A percentile compares a stretch with the other conserved stretches of the same genome.
Evolutionary conservation across 2,329 filamentous ascomycete species (phyloP).

Genomic region (Sarocladium strictum): DNA sequence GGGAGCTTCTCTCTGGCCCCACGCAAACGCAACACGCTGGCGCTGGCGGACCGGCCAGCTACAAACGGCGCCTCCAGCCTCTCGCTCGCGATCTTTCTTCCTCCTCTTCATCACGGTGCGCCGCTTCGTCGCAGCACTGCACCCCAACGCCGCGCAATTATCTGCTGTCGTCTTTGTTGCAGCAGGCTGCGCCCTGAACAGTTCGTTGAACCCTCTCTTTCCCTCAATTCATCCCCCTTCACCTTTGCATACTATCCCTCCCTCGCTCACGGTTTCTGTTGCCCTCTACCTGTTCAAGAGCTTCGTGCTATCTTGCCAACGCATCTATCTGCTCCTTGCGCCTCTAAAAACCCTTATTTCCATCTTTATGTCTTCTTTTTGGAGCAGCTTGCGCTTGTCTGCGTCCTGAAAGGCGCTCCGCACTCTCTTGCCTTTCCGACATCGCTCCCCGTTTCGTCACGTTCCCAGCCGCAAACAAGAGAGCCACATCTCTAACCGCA

Average conservation of each 20-base stretch:
- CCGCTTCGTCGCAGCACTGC: slow-evolving; percentile 8
- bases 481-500: slow-evolving; percentile 14
- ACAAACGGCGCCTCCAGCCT: not conserved
- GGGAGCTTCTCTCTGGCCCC: not conserved
- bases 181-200: slow-evolving; percentile 17
- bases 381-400: not conserved
- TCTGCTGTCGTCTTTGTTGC: not conserved
- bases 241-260: slow-evolving; percentile 11
- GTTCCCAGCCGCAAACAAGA: not conserved
- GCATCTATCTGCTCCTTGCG: slow-evolving; percentile 22
- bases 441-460: slow-evolving; percentile 4
- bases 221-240: slow-evolving; percentile 14
- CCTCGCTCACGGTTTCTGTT: slow-evolving; percentile 11
- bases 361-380: slow-evolving; percentile 8
- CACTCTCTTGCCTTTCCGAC: slow-evolving; percentile 11
- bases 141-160: slow-evolving; percentile 5
- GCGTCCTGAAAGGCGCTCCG: slow-evolving; percentile 16
- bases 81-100: not conserved
- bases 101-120: slow-evolving; percentile 8
- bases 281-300: slow-evolving; percentile 7
- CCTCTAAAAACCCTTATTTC: slow-evolving; percentile 15
- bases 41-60: not conserved
- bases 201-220: slow-evolving; percentile 23
- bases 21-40: not conserved
- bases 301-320: slow-evolving; percentile 15